Evolutionary conservation across 495 filamentous ascomycete genomes (phyloP).

Genomic region (Aspergillus campestris): DNA sequence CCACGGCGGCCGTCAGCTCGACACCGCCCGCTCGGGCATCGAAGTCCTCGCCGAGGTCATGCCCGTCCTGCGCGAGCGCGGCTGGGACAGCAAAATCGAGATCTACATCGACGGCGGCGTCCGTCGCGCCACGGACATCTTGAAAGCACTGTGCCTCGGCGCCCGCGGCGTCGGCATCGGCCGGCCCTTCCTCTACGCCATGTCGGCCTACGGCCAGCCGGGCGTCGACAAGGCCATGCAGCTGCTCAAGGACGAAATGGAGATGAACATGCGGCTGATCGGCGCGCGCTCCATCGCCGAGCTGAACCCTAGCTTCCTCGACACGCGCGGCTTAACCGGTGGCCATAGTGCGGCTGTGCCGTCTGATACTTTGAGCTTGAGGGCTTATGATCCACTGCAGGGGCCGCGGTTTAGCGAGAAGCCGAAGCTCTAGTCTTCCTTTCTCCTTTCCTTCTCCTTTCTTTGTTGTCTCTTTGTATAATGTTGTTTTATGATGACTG

Average conservation of each 20-base stretch:
- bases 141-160: constrained; percentile 91
- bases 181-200: constrained; percentile 89
- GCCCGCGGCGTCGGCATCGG: constrained; percentile 93
- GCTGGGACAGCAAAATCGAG: constrained; percentile 78
- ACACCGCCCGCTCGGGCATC: constrained; percentile 82
- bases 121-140: constrained; percentile 83
- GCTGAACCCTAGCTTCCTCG: constrained; percentile 69
- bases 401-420: constrained; percentile 52
- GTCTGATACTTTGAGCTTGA: constrained; percentile 56
- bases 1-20: constrained; percentile 95
- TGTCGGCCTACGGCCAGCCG: constrained; percentile 82
- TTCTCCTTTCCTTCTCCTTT: not conserved
- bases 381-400: constrained; percentile 58
- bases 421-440: constrained; percentile 38
- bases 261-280: constrained; percentile 96
- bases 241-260: constrained; percentile 95
- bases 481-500: not conserved
- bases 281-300: constrained; percentile 67
- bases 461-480: not conserved
- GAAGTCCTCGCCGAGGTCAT: constrained; percentile 95
- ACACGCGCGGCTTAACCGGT: constrained; percentile 58
- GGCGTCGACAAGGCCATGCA: constrained; percentile 92
- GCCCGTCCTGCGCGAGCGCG: constrained; percentile 78
- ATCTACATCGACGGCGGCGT: constrained; percentile 88
- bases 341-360: constrained; percentile 62